Evolutionary conservation across 139 green algal genomes (phyloP), one percentile per base, ranked within the genome.

Genomic region (Zygnema circumcarinatum): DNA sequence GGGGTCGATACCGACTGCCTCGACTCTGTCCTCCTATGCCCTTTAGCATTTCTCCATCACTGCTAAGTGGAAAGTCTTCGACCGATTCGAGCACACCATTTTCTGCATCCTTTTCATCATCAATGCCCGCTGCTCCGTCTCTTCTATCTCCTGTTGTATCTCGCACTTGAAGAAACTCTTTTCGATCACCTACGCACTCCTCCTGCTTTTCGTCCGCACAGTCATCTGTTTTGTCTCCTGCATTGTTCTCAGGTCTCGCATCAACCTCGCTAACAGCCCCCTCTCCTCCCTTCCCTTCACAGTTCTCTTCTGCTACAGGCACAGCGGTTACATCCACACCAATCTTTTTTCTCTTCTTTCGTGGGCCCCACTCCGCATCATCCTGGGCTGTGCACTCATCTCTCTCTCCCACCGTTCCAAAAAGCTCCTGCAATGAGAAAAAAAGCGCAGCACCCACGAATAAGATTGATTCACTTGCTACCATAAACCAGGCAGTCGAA

Each of bases 381-480:
- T 25, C 11, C 69, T 53, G 7, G 7, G 7, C 69, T 40, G 16
- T 11, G 7, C 16, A 3, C 7, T 78, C 69, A 25, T 42, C 69
- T 40, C 11, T 42, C 16, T 78, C 69, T 40, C 11, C 69, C 69
- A 16, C 16, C 11, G 35, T 41, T 40, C 69, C 69, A 78, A 78
- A 78, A 53, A 78, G 69, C 16, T 78, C 69, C 69, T 78, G 47
- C 47, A 7, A 62, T n/a, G n/a, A n/a, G n/a, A n/a, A n/a, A n/a
- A n/a, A n/a, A n/a, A n/a, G n/a, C n/a, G n/a, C n/a, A n/a, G 56
- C 56, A 72, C 56, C 29, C 56, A 72, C 29, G 56, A 29, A 72
- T 29, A 72, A 29, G 56, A 72, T 35, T 29, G 29, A 72, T 35
- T 72, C 29, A 72, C 29, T n/a, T n/a, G n/a, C n/a, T n/a, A n/a